phyloP scores from a whole-genome alignment of 495 filamentous ascomycete genomes.

The Clohesyomyces aquaticus region DNA sequence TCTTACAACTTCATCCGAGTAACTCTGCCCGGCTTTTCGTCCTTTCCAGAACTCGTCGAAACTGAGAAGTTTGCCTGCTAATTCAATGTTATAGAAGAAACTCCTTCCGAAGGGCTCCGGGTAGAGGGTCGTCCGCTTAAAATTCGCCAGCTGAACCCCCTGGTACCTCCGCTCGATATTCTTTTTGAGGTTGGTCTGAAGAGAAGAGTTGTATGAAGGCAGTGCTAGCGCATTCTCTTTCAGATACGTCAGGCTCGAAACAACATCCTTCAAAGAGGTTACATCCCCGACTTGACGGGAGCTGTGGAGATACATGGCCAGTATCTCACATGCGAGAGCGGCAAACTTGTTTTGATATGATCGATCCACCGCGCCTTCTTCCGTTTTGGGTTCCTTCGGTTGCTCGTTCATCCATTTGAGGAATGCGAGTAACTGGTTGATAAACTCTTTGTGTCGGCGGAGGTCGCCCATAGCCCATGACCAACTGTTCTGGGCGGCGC shows the following conservation, averaged over 20 bases:
- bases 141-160: slow-evolving; percentile 68
- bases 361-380: slow-evolving; percentile 50
- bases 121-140: slow-evolving; percentile 73
- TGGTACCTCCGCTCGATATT: slow-evolving; percentile 81
- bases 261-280: slow-evolving; percentile 66
- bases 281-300: slow-evolving; percentile 71
- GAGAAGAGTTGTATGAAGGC: slow-evolving; percentile 77
- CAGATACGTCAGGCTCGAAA: slow-evolving; percentile 76
- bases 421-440: slow-evolving; percentile 68
- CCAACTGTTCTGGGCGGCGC: slow-evolving; percentile 86
- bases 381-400: slow-evolving; percentile 46
- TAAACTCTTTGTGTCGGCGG: slow-evolving; percentile 71
- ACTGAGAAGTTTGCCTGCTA: slow-evolving; percentile 73
- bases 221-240: slow-evolving; percentile 72
- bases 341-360: slow-evolving; percentile 71
- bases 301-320: slow-evolving; percentile 89
- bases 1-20: slow-evolving; percentile 74
- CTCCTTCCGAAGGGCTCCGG: slow-evolving; percentile 65
- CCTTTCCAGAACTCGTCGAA: slow-evolving; percentile 78
- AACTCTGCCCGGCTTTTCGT: slow-evolving; percentile 67
- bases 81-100: slow-evolving; percentile 79
- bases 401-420: slow-evolving; percentile 60
- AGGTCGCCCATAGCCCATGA: slow-evolving; percentile 83
- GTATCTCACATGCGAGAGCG: slow-evolving; percentile 79
- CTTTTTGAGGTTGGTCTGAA: slow-evolving; percentile 79